These are phyloP conservation scores for Nemophila menziesii DNA, from an alignment of 257 asterid species.

Conservation along the genomic window DNA sequence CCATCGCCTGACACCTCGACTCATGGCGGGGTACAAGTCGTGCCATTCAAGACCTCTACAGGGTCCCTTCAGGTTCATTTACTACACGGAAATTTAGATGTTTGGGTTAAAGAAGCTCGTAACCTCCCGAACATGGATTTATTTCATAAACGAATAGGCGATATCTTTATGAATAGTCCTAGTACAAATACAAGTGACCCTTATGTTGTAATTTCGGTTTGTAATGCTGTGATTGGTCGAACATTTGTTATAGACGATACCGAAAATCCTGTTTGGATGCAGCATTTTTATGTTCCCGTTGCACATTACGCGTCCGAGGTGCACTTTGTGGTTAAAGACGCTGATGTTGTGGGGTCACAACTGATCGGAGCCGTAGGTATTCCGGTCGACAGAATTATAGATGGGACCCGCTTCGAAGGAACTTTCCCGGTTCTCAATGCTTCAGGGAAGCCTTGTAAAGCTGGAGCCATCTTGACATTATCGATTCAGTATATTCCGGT, in stretches of 20 bases:
- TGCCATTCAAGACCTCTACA: conserved; percentile 59
- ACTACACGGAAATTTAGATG: conserved; percentile 80
- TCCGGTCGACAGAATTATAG: conserved; percentile 46
- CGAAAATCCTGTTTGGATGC: conserved; percentile 87
- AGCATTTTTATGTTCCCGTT: conserved; percentile 68
- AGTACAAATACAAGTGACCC: conserved; percentile 69
- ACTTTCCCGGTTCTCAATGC: conserved; percentile 49
- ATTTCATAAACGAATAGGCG: conserved; percentile 44
- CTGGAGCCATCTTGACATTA: conserved; percentile 52
- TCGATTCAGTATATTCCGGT: conserved; percentile 61
- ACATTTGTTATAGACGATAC: conserved; percentile 57
- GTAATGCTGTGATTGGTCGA: conserved; percentile 66
- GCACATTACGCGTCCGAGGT: conserved; percentile 81
- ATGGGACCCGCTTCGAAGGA: conserved; percentile 38
- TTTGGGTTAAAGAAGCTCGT: conserved; percentile 58
- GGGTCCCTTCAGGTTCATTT: conserved; percentile 34
- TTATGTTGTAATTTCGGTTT: conserved; percentile 53
- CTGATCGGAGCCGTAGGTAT: conserved; percentile 74
- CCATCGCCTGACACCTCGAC: conserved; percentile 34
- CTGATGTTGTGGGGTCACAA: conserved; percentile 77
- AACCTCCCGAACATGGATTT: conserved; percentile 82
- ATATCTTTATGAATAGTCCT: conserved; percentile 30
- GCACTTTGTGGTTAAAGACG: conserved; percentile 78
- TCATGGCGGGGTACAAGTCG: conserved; percentile 45
- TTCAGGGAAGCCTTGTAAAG: conserved; percentile 49